Conservation (phyloP, 257 asterid species). For the Verbena officinalis region DNA sequence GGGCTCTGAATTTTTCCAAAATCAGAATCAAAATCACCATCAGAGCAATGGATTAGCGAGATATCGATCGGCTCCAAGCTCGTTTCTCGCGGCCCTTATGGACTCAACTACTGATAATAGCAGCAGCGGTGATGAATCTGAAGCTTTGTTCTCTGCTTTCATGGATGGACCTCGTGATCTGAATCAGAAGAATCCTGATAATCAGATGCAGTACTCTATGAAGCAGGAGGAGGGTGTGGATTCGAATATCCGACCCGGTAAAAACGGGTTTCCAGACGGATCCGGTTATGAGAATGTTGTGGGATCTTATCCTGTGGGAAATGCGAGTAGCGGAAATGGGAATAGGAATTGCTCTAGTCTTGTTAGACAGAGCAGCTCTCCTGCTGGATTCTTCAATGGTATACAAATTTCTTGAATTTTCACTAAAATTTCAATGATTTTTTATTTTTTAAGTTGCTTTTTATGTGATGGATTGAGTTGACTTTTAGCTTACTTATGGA, state of each 20-base stretch:
- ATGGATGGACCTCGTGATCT: slow-evolving; percentile 46
- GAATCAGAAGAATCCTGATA: slow-evolving; percentile 31
- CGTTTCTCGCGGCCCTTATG: slow-evolving; percentile 58
- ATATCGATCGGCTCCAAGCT: slow-evolving; percentile 82
- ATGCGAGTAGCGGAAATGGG: slow-evolving; percentile 43
- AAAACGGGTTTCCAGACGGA: slow-evolving; percentile 31
- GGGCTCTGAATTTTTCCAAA: slow-evolving; percentile 48
- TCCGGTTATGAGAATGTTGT: slow-evolving; percentile 48
- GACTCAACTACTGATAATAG: slow-evolving; percentile 43
- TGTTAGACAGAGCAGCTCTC: slow-evolving; percentile 87
- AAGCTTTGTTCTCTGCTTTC: slow-evolving; percentile 60
- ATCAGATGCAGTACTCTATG: slow-evolving; percentile 40
- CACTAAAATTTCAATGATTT: background rate
- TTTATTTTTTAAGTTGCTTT: background rate
- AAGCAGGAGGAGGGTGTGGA: slow-evolving; percentile 56
- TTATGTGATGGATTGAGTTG: slow-evolving; percentile 22
- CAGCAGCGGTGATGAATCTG: slow-evolving; percentile 63
- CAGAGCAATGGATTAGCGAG: slow-evolving; percentile 51
- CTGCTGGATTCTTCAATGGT: slow-evolving; percentile 90
- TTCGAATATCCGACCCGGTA: slow-evolving; percentile 34
- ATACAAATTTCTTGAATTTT: slow-evolving; percentile 18
- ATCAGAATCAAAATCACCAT: slow-evolving; percentile 33
- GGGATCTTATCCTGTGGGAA: slow-evolving; percentile 62
- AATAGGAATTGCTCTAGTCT: slow-evolving; percentile 55
- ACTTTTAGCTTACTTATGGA: slow-evolving; percentile 30